Base-by-base conservation (phyloP, 1,139 yeast species). In the Suhomyces bribrorum region DNA sequence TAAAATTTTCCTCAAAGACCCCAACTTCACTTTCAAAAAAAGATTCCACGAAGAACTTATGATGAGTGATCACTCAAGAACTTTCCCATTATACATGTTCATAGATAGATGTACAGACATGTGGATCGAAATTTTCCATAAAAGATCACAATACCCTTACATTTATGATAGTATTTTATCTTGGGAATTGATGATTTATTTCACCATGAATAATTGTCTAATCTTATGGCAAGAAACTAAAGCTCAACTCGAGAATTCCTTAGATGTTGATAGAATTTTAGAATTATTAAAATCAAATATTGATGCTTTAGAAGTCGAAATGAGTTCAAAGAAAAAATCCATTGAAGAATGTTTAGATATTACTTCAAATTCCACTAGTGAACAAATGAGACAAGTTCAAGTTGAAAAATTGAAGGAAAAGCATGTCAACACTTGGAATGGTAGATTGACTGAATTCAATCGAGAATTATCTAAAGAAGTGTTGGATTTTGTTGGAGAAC, bases 401-500 rank as follows among this genome's bases (percentile, higher is more conserved):
- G 65, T 83, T 14, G 53, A 59, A 5, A 61, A 60, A 24, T 54
- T 79, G 28, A 81, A 74, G 46, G 49, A 51, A 14, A 46, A 52
- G 0, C 70, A 66, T 31, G 40, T 52, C 9, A 38, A 45, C 0
- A 46, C 48, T 6, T 76, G 83, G 73, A 52, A 56, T 2, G 38
- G 50, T 1, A 64, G 68, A 40, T 65, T 78, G 34, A 45, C 57
- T 7, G 73, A 66, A 26, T 83, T 87, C 52, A 75, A 79, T 53
- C 62, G 63, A 11, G 63, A 72, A 34, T 66, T 86, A 44, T 60
- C 73, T 5, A 62, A 64, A 13, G 92, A 87, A 54, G 87, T 85
- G 0, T 66, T 74, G 47, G 85, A 83, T 37, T 86, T 85, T 56
- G 90, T 87, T n/a, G 73, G 78, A 43, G 92, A 85, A 55, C 95